These are phyloP conservation scores for Fomitopsis betulina DNA, from an alignment of 1,284 basidiomycete genomes.

Conservation along the genomic window DNA sequence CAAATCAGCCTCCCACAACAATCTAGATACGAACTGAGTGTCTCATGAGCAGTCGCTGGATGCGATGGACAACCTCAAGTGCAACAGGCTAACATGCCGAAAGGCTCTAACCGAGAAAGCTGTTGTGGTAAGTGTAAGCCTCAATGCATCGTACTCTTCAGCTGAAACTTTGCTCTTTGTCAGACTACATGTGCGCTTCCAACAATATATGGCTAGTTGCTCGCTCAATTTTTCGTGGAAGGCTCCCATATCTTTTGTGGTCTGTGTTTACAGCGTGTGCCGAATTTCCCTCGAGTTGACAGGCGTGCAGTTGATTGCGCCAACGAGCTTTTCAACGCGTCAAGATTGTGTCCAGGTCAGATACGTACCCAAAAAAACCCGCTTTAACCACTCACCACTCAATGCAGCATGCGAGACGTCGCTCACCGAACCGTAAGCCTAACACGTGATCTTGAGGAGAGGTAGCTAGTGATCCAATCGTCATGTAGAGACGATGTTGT, in stretches of 20 bases:
- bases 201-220: background rate
- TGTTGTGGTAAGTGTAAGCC: slow-evolving; percentile 58
- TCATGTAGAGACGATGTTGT: slow-evolving; percentile 75
- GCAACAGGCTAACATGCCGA: slow-evolving; percentile 72
- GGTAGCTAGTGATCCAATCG: background rate
- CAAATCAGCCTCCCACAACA: no score
- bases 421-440: slow-evolving; percentile 67
- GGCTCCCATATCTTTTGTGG: slow-evolving; percentile 84
- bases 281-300: background rate
- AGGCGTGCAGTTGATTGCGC: slow-evolving; percentile 67
- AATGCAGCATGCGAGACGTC: slow-evolving; percentile 70
- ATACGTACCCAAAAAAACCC: background rate
- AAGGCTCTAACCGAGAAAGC: slow-evolving; percentile 66
- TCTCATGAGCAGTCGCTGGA: no score
- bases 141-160: background rate
- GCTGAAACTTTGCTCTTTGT: background rate
- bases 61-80: slow-evolving; percentile 49
- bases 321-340: slow-evolving; percentile 72
- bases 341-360: slow-evolving; percentile 71
- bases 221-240: slow-evolving; percentile 16
- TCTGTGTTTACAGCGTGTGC: slow-evolving; percentile 28
- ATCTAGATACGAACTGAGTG: no score
- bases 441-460: slow-evolving; percentile 4
- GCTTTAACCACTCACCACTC: background rate
- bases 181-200: slow-evolving; percentile 30